Base-by-base conservation (phyloP, 2,329 filamentous ascomycete genomes). In the Paracorniculantispora psalliotae region DNA sequence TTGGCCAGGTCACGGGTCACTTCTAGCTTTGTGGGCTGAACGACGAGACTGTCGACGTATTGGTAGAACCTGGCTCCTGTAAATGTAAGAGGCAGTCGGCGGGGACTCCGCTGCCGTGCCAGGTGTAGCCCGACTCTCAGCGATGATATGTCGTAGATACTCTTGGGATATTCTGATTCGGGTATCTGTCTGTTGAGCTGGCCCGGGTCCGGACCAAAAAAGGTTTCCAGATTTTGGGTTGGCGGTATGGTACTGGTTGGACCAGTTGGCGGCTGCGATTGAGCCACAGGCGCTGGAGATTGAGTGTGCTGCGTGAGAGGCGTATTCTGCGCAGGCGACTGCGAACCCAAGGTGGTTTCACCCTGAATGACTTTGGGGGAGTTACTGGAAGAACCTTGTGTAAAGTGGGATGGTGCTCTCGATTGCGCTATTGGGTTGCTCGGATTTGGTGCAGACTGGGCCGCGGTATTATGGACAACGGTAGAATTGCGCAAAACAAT, bases 61-160 rank as follows among this genome's bases (percentile, higher is more conserved):
- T 59, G 57, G 10, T 55, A 59, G 26, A 33, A 49, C n/a, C n/a
- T 37, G 30, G 28, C 30, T 28, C 44, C n/a, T n/a, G n/a, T n/a
- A n/a, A 33, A 13, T n/a, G 23, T 19, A 21, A 19, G 8, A 19
- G 73, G 68, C n/a, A 74, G 65, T 51, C 79, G 74, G 41, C 68
- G 72, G 2, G 81, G 82, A 61, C 81, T 84, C 21, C 79, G 74
- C 15, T 77, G 64, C 33, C 73, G 67, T n/a, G 73, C 71, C 59
- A 82, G 74, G 54, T 83, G 79, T 15, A 83, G 70, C 5, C 78
- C 71, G 60, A 71, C 72, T 43, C 72, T 63, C 13, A 81, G 50
- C 2, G 80, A 75, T 50, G 69, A 73, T 48, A 65, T 68, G 6
- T 80, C 77, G 37, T 75, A 71, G 0, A 74, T 71, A 41, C 70